Percentiles rank a stretch among this genome's conserved stretches.
Evolutionary conservation across 2,329 filamentous ascomycete genomes (phyloP).

Genomic region (Arthrinium phaeospermum): DNA sequence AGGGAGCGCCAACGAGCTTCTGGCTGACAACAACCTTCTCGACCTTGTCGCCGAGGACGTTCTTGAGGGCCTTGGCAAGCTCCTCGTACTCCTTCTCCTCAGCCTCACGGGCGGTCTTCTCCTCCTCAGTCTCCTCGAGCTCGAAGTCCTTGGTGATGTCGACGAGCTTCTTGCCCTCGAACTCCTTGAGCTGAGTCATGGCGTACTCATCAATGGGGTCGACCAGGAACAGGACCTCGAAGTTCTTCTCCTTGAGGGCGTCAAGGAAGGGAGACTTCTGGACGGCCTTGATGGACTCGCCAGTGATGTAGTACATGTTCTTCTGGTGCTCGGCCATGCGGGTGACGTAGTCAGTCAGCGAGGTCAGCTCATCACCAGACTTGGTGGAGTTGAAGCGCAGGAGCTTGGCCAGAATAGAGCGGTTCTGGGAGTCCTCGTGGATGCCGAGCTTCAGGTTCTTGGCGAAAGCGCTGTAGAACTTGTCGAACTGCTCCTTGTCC

Average conservation of each 20-base stretch:
- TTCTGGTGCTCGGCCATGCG: constrained; percentile 99
- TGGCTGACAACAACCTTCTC: constrained; percentile 99
- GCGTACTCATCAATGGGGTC: constrained; percentile 99
- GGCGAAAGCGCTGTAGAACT: constrained; percentile 99
- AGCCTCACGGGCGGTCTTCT: constrained; percentile 93
- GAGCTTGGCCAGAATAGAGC: constrained; percentile 89
- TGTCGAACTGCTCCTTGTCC: constrained; percentile 99
- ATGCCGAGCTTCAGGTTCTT: constrained; percentile 99
- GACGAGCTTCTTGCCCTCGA: constrained; percentile 99
- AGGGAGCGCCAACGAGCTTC: constrained; percentile 94
- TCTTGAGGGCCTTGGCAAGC: constrained; percentile 97
- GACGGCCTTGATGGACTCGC: constrained; percentile 98
- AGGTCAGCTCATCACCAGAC: constrained; percentile 94
- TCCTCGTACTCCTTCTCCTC: constrained; percentile 98
- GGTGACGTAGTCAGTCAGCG: constrained; percentile 95
- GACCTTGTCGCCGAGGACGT: constrained; percentile 98
- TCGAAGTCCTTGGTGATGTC: constrained; percentile 99
- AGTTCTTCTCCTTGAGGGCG: constrained; percentile 97
- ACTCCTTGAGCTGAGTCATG: constrained; percentile 99
- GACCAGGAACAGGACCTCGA: constrained; percentile 98
- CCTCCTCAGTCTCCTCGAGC: constrained; percentile 99
- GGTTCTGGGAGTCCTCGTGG: constrained; percentile 99
- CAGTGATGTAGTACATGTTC: constrained; percentile 99
- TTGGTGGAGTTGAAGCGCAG: constrained; percentile 99
- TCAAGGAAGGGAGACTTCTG: constrained; percentile 99